A percentile compares a stretch with the other conserved stretches of the same genome.
phyloP scores from a whole-genome alignment of 139 green algal genomes.

The Zygnema cylindricum region DNA sequence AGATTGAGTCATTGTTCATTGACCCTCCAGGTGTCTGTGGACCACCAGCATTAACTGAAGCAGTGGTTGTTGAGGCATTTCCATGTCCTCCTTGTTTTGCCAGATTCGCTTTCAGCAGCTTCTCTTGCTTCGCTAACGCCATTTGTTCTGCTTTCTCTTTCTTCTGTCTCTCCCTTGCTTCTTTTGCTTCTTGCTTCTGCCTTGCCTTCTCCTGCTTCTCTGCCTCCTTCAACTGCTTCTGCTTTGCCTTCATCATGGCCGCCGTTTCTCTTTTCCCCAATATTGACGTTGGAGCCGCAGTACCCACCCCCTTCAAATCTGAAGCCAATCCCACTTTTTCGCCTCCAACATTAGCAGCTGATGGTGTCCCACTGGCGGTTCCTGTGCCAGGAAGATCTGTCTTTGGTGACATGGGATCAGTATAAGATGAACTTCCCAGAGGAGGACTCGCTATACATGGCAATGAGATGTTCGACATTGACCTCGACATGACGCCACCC shows the following conservation, averaged over 20 bases:
- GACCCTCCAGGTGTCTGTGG: neutral
- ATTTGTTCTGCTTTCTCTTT: neutral
- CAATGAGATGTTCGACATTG: neutral
- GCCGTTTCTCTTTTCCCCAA: neutral
- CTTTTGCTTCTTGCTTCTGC: conserved; percentile 23
- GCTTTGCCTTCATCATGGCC: conserved; percentile 8
- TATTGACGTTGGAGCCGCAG: neutral
- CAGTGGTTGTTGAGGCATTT: neutral
- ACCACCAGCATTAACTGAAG: neutral
- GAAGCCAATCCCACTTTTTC: neutral
- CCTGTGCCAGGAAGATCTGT: neutral
- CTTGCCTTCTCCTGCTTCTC: conserved; percentile 22
- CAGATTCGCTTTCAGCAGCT: neutral
- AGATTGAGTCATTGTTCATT: neutral
- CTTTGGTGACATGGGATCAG: conserved; percentile 13
- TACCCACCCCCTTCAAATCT: neutral
- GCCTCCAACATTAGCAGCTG: neutral
- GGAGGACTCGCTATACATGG: neutral
- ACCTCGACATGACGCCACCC: conserved; percentile 4
- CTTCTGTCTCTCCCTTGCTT: neutral
- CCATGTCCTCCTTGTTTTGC: neutral
- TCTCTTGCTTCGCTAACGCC: neutral
- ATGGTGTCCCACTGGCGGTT: neutral
- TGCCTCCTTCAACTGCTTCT: neutral
- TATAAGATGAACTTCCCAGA: no score